A percentile compares a stretch with the other conserved stretches of the same genome.
Conservation (phyloP, 345 rosid species). For the Lepidium africanum region DNA sequence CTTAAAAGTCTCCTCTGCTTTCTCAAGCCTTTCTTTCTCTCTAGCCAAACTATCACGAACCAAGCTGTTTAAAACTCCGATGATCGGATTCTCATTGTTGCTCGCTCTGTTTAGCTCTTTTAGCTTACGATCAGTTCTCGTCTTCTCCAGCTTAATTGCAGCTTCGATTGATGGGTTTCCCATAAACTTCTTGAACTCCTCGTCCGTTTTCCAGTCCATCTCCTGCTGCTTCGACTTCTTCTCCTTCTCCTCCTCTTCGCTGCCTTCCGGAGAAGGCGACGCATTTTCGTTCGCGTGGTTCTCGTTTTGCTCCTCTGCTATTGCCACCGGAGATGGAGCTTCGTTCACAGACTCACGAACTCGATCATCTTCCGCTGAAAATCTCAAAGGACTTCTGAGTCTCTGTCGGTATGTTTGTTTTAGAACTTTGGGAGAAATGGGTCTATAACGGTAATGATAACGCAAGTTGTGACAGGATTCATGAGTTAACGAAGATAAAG, state of each 20-base stretch:
- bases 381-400: slow-evolving; percentile 20
- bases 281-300: slow-evolving; percentile 18
- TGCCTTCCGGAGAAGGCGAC: not conserved
- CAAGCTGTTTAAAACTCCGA: slow-evolving; percentile 46
- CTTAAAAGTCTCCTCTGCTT: slow-evolving; percentile 71
- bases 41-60: slow-evolving; percentile 52
- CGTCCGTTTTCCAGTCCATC: slow-evolving; percentile 84
- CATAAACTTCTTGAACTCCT: slow-evolving; percentile 95
- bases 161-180: slow-evolving; percentile 96
- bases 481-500: slow-evolving; percentile 17
- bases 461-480: not conserved
- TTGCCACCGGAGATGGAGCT: slow-evolving; percentile 38
- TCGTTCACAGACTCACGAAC: slow-evolving; percentile 23
- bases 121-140: slow-evolving; percentile 83
- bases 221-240: slow-evolving; percentile 59
- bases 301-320: slow-evolving; percentile 32
- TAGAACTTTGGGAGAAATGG: not conserved
- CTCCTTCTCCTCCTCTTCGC: slow-evolving; percentile 29
- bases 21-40: slow-evolving; percentile 81
- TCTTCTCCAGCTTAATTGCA: slow-evolving; percentile 91
- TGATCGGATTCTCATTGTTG: slow-evolving; percentile 41
- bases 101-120: slow-evolving; percentile 68
- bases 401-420: not conserved
- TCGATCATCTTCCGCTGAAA: slow-evolving; percentile 38
- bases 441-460: slow-evolving; percentile 3